Evolutionary conservation across 306 rosid genomes (phyloP).

Genomic region (Astragalus glycyphyllos): DNA sequence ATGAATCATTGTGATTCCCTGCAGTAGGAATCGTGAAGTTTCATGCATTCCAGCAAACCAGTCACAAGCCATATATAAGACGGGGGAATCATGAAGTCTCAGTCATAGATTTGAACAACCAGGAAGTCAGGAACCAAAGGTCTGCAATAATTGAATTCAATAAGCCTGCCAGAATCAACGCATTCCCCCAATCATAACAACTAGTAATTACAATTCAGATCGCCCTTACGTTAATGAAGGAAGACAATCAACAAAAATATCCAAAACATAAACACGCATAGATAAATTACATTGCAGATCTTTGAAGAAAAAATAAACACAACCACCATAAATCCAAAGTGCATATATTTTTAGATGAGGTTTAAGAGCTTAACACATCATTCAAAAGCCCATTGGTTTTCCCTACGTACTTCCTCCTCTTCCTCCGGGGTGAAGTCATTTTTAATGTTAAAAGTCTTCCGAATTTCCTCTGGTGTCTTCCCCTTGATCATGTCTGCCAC

Average conservation of each 20-base stretch:
- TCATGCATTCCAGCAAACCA: too few species aligned
- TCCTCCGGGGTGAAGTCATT: constrained; percentile 82
- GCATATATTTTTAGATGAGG: constrained; percentile 9
- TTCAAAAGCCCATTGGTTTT: constrained; percentile 89
- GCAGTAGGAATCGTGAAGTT: too few species aligned
- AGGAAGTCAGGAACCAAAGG: neutral
- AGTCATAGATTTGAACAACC: neutral
- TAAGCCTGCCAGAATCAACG: constrained; percentile 24
- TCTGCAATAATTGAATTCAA: constrained; percentile 1
- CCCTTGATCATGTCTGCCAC: constrained; percentile 90
- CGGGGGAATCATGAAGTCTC: too few species aligned
- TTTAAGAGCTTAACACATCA: constrained; percentile 36
- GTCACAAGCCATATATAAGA: too few species aligned
- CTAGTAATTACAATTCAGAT: constrained; percentile 54
- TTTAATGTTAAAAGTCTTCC: constrained; percentile 76
- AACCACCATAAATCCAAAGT: constrained; percentile 36
- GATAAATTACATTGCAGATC: constrained; percentile 28
- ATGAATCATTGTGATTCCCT: too few species aligned
- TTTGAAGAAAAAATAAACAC: constrained; percentile 24
- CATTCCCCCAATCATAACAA: constrained; percentile 41
- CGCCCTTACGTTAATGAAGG: constrained; percentile 29
- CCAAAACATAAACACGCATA: constrained; percentile 39
- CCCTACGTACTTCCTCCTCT: constrained; percentile 83
- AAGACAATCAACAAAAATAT: constrained; percentile 38
- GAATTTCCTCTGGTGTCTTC: constrained; percentile 80